Evolutionary conservation across 495 filamentous ascomycete species (phyloP), one percentile per base, ranked within the genome.

Genomic region (Neurospora sp.): DNA sequence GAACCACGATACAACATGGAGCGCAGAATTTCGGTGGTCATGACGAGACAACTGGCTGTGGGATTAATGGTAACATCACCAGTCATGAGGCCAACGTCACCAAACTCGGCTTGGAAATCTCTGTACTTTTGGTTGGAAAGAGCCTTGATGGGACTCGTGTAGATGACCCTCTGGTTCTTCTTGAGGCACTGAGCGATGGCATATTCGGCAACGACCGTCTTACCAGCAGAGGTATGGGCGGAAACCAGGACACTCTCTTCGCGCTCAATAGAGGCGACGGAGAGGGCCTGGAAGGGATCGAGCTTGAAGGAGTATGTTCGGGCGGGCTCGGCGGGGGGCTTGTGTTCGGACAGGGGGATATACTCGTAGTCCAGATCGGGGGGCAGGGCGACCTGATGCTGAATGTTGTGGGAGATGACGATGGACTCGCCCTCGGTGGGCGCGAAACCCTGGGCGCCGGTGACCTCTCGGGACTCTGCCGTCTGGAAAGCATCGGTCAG

Each of bases 1-100:
- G 96, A 98, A 73, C 96, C 96, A 78, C 95, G 89, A 80, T 99
- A 99, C 81, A 99, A 82, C 96, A 99, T 99, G 7, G 96, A 98
- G 69, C 96, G 91, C 76, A 99, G 83, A 92, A 99, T 99, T 87
- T 99, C 96, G 9, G 96, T 99, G 4, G 96, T 99, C 96, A 99
- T 99, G 76, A 99, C 96, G 72, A 99, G 88, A 82, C 96, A 98
- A 46, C 94, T 97, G 54, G 96, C 96, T 3, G 96, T 98, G 42
- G 96, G 96, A 78, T 99, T 99, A 83, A 98, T 99, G 38, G 96
- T 99, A 73, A 96, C 96, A 88, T 99, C 96, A 77, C 96, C 96
- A 4, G 96, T 99, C 96, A 99, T 99, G 74, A 99, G 85, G 42
- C 96, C 96, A 72, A 97, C 96, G 81, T 99, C 96, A 48, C 94